Percentiles rank a stretch among this genome's conserved stretches.
These are phyloP conservation scores for Cornus florida DNA, from an alignment of 148 eudicot genomes.

Conservation along the genomic window DNA sequence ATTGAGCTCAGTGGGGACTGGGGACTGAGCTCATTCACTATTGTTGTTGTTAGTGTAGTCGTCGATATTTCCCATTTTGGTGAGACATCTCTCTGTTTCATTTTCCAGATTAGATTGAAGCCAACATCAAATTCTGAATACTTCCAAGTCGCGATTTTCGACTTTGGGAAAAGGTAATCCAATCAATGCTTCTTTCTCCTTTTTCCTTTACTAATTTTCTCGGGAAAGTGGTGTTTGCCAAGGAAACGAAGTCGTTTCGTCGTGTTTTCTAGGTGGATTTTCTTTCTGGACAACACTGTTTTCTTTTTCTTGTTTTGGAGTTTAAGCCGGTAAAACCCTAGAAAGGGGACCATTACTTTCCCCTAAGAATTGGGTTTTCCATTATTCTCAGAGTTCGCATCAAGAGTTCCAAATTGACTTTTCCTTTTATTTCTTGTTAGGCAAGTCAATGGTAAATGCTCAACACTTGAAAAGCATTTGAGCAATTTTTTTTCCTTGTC, in stretches of 20 bases:
- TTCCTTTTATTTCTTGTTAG: neutral
- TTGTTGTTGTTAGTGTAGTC: constrained; percentile 8
- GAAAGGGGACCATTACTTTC: constrained; percentile 5
- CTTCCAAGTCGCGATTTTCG: constrained; percentile 4
- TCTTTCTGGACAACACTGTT: neutral
- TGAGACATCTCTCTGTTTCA: neutral
- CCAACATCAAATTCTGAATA: neutral
- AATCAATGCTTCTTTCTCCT: neutral
- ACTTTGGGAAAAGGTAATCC: constrained; percentile 8
- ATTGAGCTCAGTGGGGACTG: neutral
- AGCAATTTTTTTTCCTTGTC: neutral
- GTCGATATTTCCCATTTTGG: constrained; percentile 5
- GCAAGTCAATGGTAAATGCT: neutral
- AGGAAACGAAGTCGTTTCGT: neutral
- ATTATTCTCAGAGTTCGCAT: constrained; percentile 2
- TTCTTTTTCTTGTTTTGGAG: neutral
- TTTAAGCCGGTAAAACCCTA: constrained; percentile 1
- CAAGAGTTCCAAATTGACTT: neutral
- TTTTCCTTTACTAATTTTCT: neutral
- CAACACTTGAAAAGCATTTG: neutral
- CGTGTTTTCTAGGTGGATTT: too few relatives aligned
- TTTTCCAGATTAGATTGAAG: neutral
- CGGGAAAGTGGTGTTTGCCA: neutral
- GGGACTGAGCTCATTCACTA: neutral
- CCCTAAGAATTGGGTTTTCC: neutral